Percentiles rank a stretch among this genome's conserved stretches.
Evolutionary conservation across 305 asterid species (phyloP).

Genomic region (Fraxinus dipetala): DNA sequence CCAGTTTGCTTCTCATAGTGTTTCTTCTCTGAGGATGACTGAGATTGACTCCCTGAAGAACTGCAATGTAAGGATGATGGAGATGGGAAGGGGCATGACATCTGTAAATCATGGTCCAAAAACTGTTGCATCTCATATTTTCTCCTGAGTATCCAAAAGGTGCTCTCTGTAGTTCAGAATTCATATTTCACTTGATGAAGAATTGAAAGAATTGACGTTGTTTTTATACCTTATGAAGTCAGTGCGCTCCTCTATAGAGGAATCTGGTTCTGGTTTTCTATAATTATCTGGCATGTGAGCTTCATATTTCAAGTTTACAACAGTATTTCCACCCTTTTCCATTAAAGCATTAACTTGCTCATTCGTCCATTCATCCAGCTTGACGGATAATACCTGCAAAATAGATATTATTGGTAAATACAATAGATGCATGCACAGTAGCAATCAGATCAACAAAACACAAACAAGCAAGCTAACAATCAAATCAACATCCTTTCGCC

Average conservation of each 20-base stretch:
- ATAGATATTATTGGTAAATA: not conserved
- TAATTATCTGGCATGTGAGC: slow-evolving; percentile 43
- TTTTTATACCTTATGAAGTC: slow-evolving; percentile 48
- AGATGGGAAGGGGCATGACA: slow-evolving; percentile 22
- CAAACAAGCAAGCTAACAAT: not conserved
- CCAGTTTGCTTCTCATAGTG: slow-evolving; percentile 27
- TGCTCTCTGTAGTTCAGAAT: slow-evolving; percentile 13
- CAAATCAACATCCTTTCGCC: not conserved
- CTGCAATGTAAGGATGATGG: slow-evolving; percentile 17
- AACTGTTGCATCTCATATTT: slow-evolving; percentile 43
- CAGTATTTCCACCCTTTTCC: slow-evolving; percentile 51
- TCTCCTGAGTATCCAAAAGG: slow-evolving; percentile 40
- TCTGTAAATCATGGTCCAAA: slow-evolving; percentile 14
- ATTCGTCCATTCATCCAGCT: slow-evolving; percentile 57
- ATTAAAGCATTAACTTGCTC: slow-evolving; percentile 47
- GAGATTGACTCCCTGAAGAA: slow-evolving; percentile 16
- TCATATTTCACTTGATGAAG: not conserved
- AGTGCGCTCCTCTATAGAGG: slow-evolving; percentile 44
- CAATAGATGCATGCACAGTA: not conserved
- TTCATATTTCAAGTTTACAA: slow-evolving; percentile 51
- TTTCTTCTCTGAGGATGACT: slow-evolving; percentile 28
- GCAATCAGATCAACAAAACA: not conserved
- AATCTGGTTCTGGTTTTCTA: slow-evolving; percentile 46
- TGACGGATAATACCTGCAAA: slow-evolving; percentile 47
- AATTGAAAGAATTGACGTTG: not conserved